A percentile compares a stretch with the other conserved stretches of the same genome.
phyloP scores from a whole-genome alignment of 768 basidiomycete species.

The Crucibulum laeve region DNA sequence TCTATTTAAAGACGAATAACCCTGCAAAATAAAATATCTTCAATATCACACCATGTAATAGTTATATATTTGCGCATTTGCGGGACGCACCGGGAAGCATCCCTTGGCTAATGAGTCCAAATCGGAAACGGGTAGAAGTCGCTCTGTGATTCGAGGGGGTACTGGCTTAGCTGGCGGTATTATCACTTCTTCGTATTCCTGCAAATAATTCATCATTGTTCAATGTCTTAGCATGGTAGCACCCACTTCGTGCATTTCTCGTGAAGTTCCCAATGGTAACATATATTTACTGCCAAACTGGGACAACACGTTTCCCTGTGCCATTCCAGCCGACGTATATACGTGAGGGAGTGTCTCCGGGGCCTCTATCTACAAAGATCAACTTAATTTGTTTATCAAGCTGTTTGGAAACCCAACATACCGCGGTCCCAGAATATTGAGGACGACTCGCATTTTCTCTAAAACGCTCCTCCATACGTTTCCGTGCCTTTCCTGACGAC shows the following conservation, averaged over 20 bases:
- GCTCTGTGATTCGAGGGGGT: conserved; percentile 69
- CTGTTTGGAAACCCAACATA: neutral
- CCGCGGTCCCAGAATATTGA: conserved; percentile 53
- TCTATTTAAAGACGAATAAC: conserved; percentile 83
- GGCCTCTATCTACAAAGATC: conserved; percentile 35
- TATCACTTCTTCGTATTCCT: conserved; percentile 88
- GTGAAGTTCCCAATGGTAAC: conserved; percentile 78
- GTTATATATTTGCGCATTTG: neutral
- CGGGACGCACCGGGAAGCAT: conserved; percentile 73
- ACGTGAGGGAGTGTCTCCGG: conserved; percentile 81
- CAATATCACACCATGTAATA: neutral
- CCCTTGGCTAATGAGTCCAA: conserved; percentile 74
- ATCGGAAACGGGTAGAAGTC: conserved; percentile 64
- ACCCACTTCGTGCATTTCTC: conserved; percentile 62
- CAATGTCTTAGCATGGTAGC: neutral
- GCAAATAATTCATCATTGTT: conserved; percentile 3
- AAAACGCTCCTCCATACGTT: conserved; percentile 58
- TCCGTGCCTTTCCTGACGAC: conserved; percentile 46
- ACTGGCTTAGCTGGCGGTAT: conserved; percentile 81
- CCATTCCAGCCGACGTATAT: conserved; percentile 64
- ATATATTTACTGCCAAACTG: conserved; percentile 73
- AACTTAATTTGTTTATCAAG: neutral
- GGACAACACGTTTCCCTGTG: conserved; percentile 63
- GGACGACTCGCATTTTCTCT: conserved; percentile 62
- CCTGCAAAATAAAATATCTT: conserved; percentile 37